Evolutionary conservation across 768 basidiomycete genomes (phyloP).

Genomic region (Trametes cubensis): DNA sequence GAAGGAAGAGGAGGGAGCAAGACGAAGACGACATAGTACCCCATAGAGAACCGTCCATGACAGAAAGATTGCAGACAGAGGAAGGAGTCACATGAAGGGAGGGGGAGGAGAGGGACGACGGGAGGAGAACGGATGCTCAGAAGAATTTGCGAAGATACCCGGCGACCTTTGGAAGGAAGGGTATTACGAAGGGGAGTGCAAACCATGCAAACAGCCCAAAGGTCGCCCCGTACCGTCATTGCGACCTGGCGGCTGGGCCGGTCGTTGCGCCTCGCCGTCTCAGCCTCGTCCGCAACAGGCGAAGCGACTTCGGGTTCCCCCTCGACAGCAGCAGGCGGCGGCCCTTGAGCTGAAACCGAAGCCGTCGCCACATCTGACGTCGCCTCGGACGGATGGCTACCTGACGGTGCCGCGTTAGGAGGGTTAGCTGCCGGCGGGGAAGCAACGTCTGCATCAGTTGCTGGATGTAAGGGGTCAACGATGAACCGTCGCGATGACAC

Average conservation of each 20-base stretch:
- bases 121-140: conserved; percentile 23
- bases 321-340: not conserved
- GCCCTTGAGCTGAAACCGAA: not conserved
- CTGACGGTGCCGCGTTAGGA: conserved; percentile 9
- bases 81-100: not conserved
- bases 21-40: conserved; percentile 14
- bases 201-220: conserved; percentile 48
- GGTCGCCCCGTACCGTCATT: conserved; percentile 56
- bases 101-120: not conserved
- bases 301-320: not conserved
- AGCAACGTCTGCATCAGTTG: not conserved
- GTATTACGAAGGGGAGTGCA: conserved; percentile 43
- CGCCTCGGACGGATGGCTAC: conserved; percentile 1
- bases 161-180: conserved; percentile 51
- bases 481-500: not conserved
- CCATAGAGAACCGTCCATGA: conserved; percentile 26
- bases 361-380: not conserved
- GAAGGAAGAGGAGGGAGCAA: not conserved
- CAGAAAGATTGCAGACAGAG: conserved; percentile 7
- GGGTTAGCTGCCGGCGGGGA: conserved; percentile 2
- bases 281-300: not conserved
- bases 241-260: conserved; percentile 23
- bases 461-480: conserved; percentile 12
- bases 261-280: conserved; percentile 3
- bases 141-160: conserved; percentile 48